These are phyloP conservation scores for Ophiosphaerella korrae DNA, from an alignment of 2,329 filamentous ascomycete genomes.

Conservation along the genomic window DNA sequence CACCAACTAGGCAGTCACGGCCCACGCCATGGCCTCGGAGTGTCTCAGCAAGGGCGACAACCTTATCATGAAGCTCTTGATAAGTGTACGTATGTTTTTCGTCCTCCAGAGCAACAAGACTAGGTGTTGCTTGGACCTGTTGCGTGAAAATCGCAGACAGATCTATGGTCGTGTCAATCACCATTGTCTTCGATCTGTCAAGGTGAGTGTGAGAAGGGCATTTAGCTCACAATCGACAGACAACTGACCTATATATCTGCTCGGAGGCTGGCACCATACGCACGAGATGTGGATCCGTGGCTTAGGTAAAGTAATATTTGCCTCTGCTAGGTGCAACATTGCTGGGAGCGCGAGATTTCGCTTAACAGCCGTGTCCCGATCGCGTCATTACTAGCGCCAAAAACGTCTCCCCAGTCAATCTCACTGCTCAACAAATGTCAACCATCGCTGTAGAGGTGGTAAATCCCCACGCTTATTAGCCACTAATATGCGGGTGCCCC, in stretches of 20 bases:
- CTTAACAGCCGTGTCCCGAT: slow-evolving; percentile 23
- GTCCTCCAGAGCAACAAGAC: slow-evolving; percentile 75
- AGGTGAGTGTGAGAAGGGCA: slow-evolving; percentile 8
- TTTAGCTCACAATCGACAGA: slow-evolving; percentile 9
- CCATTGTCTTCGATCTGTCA: slow-evolving; percentile 52
- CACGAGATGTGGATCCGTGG: slow-evolving; percentile 12
- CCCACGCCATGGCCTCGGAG: slow-evolving; percentile 71
- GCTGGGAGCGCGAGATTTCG: slow-evolving; percentile 9
- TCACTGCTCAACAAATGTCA: slow-evolving; percentile 22
- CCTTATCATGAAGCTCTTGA: slow-evolving; percentile 70
- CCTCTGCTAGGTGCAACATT: slow-evolving; percentile 14
- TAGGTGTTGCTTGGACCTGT: slow-evolving; percentile 71
- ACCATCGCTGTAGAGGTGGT: slow-evolving; percentile 9
- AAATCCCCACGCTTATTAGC: slow-evolving; percentile 16
- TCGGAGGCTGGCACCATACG: slow-evolving; percentile 15
- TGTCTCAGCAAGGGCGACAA: slow-evolving; percentile 66
- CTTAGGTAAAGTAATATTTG: slow-evolving; percentile 19
- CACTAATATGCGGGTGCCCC: slow-evolving; percentile 19
- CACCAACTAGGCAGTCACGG: slow-evolving; percentile 75
- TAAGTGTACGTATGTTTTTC: slow-evolving; percentile 71
- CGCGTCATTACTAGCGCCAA: slow-evolving; percentile 21
- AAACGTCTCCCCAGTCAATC: slow-evolving; percentile 5
- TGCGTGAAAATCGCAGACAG: slow-evolving; percentile 71
- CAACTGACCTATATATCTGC: slow-evolving; percentile 27
- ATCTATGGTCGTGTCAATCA: slow-evolving; percentile 74